Evolutionary conservation across 352 stramenopile genomes (phyloP), one percentile per base, ranked within the genome.

Genomic region (Phytopythium aichiense): DNA sequence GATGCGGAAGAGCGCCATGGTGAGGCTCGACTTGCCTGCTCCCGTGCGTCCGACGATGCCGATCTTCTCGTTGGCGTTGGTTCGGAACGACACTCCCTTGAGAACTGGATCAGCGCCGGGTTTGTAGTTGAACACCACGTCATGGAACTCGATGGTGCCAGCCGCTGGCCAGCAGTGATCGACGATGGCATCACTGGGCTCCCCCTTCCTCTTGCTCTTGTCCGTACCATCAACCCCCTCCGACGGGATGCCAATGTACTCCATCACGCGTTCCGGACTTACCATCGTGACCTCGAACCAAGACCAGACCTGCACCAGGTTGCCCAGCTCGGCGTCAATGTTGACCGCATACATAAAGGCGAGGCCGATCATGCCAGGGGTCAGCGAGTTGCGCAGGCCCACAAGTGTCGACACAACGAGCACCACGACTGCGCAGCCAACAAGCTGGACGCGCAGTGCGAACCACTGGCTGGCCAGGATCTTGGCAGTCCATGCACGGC

Each of bases 1-100:
- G 25, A 97, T 74, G 22, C 92, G 80, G 69, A 97, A 97, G 18
- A 97, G 69, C 28, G 87, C 84, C 61, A 89, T 77, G 13, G 88
- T 88, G 18, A 97, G 67, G 11, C 81, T 89, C n/a, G 66, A 88
- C 67, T 98, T 98, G 42, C 89, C 89, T 28, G 74, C 76, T 22
- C 90, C 92, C 97, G 89, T 97, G 62, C 88, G 67, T 18, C 88
- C 89, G 15, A 96, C 79, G n/a, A 98, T 83, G 42, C 87, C 91
- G 65, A 91, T 84, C 61, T 87, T 84, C 52, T 94, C 28, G 80
- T 51, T 51, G 49, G 69, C 66, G n/a, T 72, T 71, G 28, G 87
- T 40, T 1, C 16, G 53, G 15, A 65, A 40, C 5, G 25, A 56
- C 40, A 67, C 35, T 28, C 67, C 52, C 11, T 66, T 58, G 31